These are phyloP conservation scores for Vickermania ingenoplastis DNA, from an alignment of 208 protist species.

Conservation along the genomic window DNA sequence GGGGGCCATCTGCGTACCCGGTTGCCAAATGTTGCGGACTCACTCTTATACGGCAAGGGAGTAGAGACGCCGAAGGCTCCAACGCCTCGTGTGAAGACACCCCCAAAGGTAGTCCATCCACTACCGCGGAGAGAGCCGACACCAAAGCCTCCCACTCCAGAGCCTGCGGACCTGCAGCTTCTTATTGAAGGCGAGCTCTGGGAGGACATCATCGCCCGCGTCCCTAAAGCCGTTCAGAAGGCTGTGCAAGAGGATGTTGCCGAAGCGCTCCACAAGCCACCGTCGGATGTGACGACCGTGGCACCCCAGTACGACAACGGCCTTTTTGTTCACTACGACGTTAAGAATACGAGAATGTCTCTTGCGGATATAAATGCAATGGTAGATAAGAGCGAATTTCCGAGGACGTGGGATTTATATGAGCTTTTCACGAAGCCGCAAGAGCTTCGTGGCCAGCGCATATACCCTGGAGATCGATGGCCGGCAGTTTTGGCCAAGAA, in stretches of 20 bases:
- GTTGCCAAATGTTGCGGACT: not conserved
- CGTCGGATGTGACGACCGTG: not conserved
- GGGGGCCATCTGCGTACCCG: not conserved
- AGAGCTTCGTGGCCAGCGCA: not conserved
- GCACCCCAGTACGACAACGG: slow-evolving; percentile 2
- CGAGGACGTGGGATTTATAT: not conserved
- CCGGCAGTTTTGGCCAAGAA: not conserved
- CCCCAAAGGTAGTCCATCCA: not conserved
- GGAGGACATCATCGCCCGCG: not conserved
- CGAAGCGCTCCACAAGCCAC: not conserved
- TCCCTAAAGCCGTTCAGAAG: not conserved
- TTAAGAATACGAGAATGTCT: not conserved
- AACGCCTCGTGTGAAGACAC: not conserved
- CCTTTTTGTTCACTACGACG: not conserved
- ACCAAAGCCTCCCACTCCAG: not conserved
- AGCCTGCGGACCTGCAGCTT: not conserved
- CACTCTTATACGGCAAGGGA: not conserved
- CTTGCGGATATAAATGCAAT: not conserved
- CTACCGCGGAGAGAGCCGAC: not conserved
- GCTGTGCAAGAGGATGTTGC: not conserved
- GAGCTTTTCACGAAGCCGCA: not conserved
- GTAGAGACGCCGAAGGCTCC: not conserved
- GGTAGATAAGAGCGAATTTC: slow-evolving; percentile 1
- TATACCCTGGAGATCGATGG: not conserved
- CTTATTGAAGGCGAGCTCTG: not conserved